Conservation (phyloP, 1,139 yeast genomes). For the Saccharomyces hybrid region DNA sequence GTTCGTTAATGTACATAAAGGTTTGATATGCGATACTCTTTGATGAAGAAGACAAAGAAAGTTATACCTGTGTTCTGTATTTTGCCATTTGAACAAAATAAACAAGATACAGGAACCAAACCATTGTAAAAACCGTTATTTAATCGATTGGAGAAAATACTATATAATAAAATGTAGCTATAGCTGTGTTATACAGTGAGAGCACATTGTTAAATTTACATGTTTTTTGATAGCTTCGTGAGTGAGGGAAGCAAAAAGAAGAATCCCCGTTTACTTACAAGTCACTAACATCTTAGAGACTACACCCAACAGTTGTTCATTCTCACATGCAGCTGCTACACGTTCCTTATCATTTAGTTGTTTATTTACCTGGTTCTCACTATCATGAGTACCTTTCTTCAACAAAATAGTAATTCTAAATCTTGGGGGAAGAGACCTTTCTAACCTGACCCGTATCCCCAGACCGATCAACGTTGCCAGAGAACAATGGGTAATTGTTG, state of each 20-base stretch:
- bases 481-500: slow-evolving; percentile 96
- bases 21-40: background rate
- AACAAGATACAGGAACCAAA: background rate
- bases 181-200: no score
- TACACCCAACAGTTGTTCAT: slow-evolving; percentile 80
- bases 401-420: slow-evolving; percentile 73
- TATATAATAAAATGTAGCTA: background rate
- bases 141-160: background rate
- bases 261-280: slow-evolving; percentile 38
- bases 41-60: background rate
- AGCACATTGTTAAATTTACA: background rate
- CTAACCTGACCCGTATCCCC: slow-evolving; percentile 87
- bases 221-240: background rate
- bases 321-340: slow-evolving; percentile 98
- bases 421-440: slow-evolving; percentile 78
- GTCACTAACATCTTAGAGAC: slow-evolving; percentile 87
- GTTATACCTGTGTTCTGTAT: background rate
- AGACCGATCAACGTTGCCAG: slow-evolving; percentile 92
- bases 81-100: background rate
- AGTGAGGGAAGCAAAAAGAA: background rate
- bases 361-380: slow-evolving; percentile 91
- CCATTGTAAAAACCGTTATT: background rate
- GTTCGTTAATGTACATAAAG: background rate
- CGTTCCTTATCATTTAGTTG: slow-evolving; percentile 96
- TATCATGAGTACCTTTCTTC: slow-evolving; percentile 90